These are phyloP conservation scores for Ambrosia artemisiifolia DNA, from an alignment of 129 eudicot species.

Conservation along the genomic window DNA sequence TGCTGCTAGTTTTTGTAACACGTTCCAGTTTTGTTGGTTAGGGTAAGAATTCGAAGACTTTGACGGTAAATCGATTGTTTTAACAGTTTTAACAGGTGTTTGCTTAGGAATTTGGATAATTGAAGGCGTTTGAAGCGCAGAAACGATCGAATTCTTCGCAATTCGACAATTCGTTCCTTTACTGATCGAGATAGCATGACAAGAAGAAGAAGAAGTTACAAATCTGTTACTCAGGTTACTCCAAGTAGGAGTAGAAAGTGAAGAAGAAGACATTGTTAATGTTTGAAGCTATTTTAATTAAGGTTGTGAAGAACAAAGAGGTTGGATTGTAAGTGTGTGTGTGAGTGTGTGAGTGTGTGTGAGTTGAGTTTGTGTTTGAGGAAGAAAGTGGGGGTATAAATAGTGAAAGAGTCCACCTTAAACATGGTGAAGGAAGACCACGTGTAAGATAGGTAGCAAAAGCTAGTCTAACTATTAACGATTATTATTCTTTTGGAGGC, in stretches of 20 bases:
- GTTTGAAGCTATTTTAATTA: conserved; percentile 29
- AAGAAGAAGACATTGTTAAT: conserved; percentile 27
- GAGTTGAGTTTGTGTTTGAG: conserved; percentile 24
- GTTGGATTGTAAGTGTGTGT: neutral
- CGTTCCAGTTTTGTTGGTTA: conserved; percentile 45
- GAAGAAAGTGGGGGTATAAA: conserved; percentile 29
- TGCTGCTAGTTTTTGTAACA: conserved; percentile 58
- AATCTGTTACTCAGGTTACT: conserved; percentile 15
- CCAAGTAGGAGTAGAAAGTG: conserved; percentile 12
- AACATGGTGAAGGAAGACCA: conserved; percentile 42
- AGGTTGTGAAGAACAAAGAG: neutral
- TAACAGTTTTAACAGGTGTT: neutral
- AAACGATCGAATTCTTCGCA: neutral
- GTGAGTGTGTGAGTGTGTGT: neutral
- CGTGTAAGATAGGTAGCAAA: conserved; percentile 44
- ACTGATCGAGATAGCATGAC: conserved; percentile 16
- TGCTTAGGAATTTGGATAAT: conserved; percentile 45
- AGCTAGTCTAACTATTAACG: conserved; percentile 7
- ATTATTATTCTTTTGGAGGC: conserved; percentile 28
- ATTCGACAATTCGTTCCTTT: conserved; percentile 21
- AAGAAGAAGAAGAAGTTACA: conserved; percentile 18
- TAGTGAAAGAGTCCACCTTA: conserved; percentile 45
- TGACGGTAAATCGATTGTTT: neutral
- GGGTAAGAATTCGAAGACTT: conserved; percentile 3
- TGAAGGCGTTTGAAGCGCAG: conserved; percentile 44